Percentiles rank a stretch among this genome's conserved stretches.
These are phyloP conservation scores for Harringtonia aguacate DNA, from an alignment of 2,329 filamentous ascomycete genomes.

Conservation along the genomic window DNA sequence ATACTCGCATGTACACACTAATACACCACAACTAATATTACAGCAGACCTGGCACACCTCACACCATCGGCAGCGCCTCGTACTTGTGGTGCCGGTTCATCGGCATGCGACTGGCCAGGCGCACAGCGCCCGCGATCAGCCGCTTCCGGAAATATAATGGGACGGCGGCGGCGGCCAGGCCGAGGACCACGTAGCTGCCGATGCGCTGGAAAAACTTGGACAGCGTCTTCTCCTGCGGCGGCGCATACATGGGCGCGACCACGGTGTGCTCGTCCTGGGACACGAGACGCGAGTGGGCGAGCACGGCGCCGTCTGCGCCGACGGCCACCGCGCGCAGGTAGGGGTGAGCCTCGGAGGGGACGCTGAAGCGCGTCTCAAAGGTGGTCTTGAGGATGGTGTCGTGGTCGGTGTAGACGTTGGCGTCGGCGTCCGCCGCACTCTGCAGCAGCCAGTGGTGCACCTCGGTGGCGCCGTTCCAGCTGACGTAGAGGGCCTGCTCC, in stretches of 20 bases:
- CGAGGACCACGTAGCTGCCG: too few relatives aligned
- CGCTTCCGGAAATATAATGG: not conserved
- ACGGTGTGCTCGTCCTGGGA: not conserved
- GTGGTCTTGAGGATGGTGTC: not conserved
- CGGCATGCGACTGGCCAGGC: not conserved
- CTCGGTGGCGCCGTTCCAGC: constrained; percentile 23
- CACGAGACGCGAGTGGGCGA: not conserved
- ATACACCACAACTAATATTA: too few relatives aligned
- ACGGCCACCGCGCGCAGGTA: not conserved
- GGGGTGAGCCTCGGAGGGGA: not conserved
- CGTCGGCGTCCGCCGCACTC: not conserved
- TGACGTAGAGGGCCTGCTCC: constrained; percentile 15
- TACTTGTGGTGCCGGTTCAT: not conserved
- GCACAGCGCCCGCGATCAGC: not conserved
- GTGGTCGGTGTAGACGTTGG: not conserved
- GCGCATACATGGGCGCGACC: not conserved
- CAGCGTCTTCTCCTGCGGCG: not conserved
- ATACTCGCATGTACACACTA: too few relatives aligned
- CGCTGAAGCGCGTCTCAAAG: not conserved
- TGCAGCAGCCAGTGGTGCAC: constrained; percentile 12
- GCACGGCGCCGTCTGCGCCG: not conserved
- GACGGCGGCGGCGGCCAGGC: not conserved
- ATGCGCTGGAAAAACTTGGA: too few relatives aligned
- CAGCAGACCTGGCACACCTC: too few relatives aligned
- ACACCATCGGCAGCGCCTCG: not conserved